Conservation (phyloP, 768 basidiomycete species). For the Pisolithus orientalis region DNA sequence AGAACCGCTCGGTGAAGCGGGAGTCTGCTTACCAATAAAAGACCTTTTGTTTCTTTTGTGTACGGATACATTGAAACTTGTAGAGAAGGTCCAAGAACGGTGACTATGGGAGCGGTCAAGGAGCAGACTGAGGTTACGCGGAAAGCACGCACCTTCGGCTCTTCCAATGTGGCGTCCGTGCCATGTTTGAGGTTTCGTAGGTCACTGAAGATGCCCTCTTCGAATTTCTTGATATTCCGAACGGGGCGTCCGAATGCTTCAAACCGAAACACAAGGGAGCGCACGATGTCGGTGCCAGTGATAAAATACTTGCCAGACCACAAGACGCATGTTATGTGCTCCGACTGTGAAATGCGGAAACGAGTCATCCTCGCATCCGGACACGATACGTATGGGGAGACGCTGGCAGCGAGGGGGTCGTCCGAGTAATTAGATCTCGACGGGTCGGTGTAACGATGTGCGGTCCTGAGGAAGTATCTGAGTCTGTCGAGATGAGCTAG, state of each 20-base stretch:
- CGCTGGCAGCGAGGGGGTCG: constrained; percentile 9
- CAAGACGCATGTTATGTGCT: constrained; percentile 84
- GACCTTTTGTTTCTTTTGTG: constrained; percentile 99
- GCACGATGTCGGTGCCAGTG: constrained; percentile 94
- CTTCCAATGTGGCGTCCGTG: constrained; percentile 85
- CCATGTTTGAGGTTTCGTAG: constrained; percentile 92
- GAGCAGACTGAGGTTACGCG: constrained; percentile 1
- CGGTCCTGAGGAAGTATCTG: constrained; percentile 86
- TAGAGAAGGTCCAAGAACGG: constrained; percentile 90
- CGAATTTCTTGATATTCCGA: constrained; percentile 92
- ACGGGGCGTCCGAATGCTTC: constrained; percentile 91
- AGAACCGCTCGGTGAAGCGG: neutral
- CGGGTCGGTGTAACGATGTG: constrained; percentile 52
- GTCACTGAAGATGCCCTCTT: constrained; percentile 94
- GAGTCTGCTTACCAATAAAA: constrained; percentile 76
- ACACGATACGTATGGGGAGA: constrained; percentile 39
- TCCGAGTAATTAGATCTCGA: constrained; percentile 19
- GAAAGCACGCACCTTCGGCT: constrained; percentile 72
- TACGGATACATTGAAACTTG: constrained; percentile 95
- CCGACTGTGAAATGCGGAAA: constrained; percentile 82
- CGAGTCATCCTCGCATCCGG: constrained; percentile 77
- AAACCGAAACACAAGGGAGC: constrained; percentile 91
- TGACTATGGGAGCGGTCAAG: constrained; percentile 43
- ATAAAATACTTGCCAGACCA: constrained; percentile 93
- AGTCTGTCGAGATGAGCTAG: constrained; percentile 74